Base-by-base conservation (phyloP, 2,329 filamentous ascomycete species). In the Pseudodiploospora longispora region DNA sequence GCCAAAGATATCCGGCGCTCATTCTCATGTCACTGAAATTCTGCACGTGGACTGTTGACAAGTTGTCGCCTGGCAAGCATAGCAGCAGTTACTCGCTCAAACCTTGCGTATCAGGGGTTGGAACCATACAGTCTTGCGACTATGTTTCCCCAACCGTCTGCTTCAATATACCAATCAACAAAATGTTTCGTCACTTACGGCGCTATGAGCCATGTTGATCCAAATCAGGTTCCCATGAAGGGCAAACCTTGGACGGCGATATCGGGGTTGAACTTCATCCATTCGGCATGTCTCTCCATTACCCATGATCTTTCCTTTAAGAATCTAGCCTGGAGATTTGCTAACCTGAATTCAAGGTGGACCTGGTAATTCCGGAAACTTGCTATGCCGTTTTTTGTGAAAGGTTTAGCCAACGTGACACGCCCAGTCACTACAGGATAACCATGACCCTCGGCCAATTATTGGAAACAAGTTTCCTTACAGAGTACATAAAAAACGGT, bases 401-500 rank as follows among this genome's bases (percentile, higher is more conserved):
- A 30, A 74, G 74, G 50, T 57, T 89, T 10, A 59, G 57, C 10
- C 41, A 55, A 4, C 53, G 52, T 9, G 54, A 53, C 6, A 52
- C 54, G 5, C 71, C 74, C 2, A 52, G 54, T 9, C 94, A 87
- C 69, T 76, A 77, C 30, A 76, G 78, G 47, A 79, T 95, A 3
- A 76, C 79, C 52, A 82, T 95, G 75, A 78, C 79, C 4, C 71
- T 95, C 7, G 74, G 74, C 6, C 80, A 87, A 47, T 59, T 97
- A 5, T 60, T 97, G 1, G 74, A 84, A 31, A 78, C 79, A 1
- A 76, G 82, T 0, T 95, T 96, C 55, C 89, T 95, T 56, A 83
- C 78, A n/a, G 72, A 81, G 36, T 90, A 94, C 59, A 82, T 97
- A 52, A 95, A 95, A 62, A 75, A 74, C 47, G 85, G 86, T 86